Evolutionary conservation across 768 basidiomycete genomes (phyloP), one percentile per base, ranked within the genome.

Genomic region (Pleurotus djamor): DNA sequence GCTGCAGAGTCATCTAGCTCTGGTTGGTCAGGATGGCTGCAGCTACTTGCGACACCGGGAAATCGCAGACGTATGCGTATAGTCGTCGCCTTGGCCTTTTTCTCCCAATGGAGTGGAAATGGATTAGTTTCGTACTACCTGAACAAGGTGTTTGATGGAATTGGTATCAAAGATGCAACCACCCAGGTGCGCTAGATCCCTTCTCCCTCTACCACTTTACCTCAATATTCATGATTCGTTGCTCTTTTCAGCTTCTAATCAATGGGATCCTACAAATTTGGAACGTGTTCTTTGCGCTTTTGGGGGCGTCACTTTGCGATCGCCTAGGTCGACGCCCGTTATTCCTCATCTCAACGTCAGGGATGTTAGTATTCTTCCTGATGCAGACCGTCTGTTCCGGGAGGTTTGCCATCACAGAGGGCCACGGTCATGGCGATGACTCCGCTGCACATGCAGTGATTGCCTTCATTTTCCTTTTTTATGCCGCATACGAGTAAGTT

Each of bases 101-200:
- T 85, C 73, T 82, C 80, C 4, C 84, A 85, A 63, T 84, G 83
- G 82, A 78, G 76, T 55, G 80, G 81, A 6, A 81, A 83, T 55
- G 82, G 82, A 61, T 70, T 84, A n/a, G 76, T 83, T 10, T 87
- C 84, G 1, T 87, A 84, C 72, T 89, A 84, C 67, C 74, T 84
- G 62, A 81, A 79, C 75, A 82, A 80, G 69, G 80, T 85, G 34
- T 76, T 84, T 62, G 68, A 71, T 44, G 70, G 74, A 10, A 80
- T 84, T 48, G 82, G 82, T 12, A 81, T 74, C 73, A 61, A 45
- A 70, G 68, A 5, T n/a, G 34, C 13, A 7, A 52, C 57, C 13
- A 59, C 51, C 5, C 44, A 59, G 35, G 33, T 52, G 6, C 13
- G 17, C 17, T 10, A 34, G 13, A 12, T 32, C 35, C n/a, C 60